Percentiles rank a stretch among this genome's conserved stretches.
Evolutionary conservation across 805 yeast species (phyloP).

Genomic region (Saccharomycopsis schoenii): DNA sequence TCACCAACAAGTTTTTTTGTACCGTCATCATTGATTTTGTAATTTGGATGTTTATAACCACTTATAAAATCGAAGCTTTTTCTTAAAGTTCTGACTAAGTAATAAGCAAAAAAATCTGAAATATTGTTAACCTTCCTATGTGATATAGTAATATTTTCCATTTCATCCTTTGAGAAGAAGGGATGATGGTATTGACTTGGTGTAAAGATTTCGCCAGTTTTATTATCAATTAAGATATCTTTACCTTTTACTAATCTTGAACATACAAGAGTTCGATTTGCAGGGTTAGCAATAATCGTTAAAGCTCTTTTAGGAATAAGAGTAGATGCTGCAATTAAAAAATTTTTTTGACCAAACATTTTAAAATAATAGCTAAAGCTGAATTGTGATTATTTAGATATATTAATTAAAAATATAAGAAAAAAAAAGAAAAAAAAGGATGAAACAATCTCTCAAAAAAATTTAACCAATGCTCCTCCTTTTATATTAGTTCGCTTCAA

Average conservation of each 20-base stretch:
- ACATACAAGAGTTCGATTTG: not conserved
- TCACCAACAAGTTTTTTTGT: slow-evolving; percentile 26
- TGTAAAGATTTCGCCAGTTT: slow-evolving; percentile 18
- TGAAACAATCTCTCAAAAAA: not conserved
- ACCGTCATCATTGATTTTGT: slow-evolving; percentile 23
- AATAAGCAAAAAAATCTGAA: slow-evolving; percentile 44
- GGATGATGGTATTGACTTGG: slow-evolving; percentile 37
- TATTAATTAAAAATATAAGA: not conserved
- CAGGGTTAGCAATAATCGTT: not conserved
- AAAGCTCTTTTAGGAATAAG: not conserved
- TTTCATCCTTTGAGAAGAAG: slow-evolving; percentile 27
- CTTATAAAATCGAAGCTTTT: slow-evolving; percentile 50
- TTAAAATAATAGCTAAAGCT: not conserved
- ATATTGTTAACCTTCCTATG: slow-evolving; percentile 41
- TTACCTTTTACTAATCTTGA: not conserved
- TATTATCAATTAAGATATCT: slow-evolving; percentile 7
- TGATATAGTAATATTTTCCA: slow-evolving; percentile 35
- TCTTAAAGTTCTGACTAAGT: slow-evolving; percentile 37
- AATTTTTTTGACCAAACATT: not conserved
- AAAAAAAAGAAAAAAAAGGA: not conserved
- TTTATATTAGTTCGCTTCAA: no score
- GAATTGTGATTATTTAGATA: not conserved
- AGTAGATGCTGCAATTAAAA: not conserved
- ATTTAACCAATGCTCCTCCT: no score
- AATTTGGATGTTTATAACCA: slow-evolving; percentile 51